phyloP scores from a whole-genome alignment of 352 stramenopile genomes.

The Globisporangium uncinulatum region DNA sequence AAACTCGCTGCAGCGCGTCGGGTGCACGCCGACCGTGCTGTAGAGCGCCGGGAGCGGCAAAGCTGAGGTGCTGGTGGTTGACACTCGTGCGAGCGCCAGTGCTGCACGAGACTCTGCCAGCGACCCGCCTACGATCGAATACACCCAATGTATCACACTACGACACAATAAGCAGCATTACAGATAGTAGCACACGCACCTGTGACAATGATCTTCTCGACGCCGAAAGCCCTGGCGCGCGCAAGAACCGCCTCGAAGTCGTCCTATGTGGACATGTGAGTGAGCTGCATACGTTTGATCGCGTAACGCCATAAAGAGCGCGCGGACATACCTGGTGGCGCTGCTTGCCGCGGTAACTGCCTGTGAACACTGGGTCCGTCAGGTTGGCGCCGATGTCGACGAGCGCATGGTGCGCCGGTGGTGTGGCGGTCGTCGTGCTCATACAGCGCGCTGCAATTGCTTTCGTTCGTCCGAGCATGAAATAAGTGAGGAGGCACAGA shows the following conservation, averaged over 20 bases:
- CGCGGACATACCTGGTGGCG: slow-evolving; percentile 63
- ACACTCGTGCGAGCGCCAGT: slow-evolving; percentile 22
- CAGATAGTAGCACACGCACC: slow-evolving; percentile 17
- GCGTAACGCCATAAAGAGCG: background rate
- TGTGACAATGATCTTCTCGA: slow-evolving; percentile 92
- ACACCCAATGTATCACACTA: background rate
- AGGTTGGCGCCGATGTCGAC: slow-evolving; percentile 93
- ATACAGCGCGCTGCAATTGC: background rate
- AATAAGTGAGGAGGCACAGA: background rate
- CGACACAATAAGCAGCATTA: background rate
- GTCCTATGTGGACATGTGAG: slow-evolving; percentile 5
- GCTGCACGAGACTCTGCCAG: slow-evolving; percentile 35
- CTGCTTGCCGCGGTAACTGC: slow-evolving; percentile 86
- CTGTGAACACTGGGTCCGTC: slow-evolving; percentile 88
- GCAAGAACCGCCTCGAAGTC: slow-evolving; percentile 66
- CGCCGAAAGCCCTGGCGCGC: slow-evolving; percentile 73
- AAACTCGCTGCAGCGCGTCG: slow-evolving; percentile 92
- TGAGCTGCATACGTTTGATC: too few relatives aligned
- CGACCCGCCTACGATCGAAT: slow-evolving; percentile 22
- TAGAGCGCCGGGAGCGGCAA: slow-evolving; percentile 31
- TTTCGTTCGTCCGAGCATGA: background rate
- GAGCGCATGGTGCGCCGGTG: background rate
- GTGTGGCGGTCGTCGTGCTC: background rate
- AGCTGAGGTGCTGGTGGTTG: slow-evolving; percentile 1
- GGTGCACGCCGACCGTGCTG: slow-evolving; percentile 86